A percentile compares a stretch with the other conserved stretches of the same genome.
Evolutionary conservation across 345 rosid genomes (phyloP).

Genomic region (Triadica sebifera): DNA sequence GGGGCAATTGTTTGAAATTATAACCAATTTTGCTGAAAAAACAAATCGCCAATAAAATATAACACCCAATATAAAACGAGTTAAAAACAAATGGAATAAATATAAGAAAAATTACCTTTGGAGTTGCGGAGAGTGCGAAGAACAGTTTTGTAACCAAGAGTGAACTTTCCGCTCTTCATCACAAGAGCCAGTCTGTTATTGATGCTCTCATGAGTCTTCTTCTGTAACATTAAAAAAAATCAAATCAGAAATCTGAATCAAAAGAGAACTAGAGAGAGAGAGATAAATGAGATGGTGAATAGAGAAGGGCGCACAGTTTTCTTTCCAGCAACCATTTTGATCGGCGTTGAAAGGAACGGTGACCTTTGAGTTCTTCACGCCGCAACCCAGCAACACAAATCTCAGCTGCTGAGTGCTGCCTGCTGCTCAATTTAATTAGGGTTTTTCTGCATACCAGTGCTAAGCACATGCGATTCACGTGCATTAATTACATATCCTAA

Average conservation of each 20-base stretch:
- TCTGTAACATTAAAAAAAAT: constrained; percentile 24
- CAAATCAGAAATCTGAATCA: not conserved
- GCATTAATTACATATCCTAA: no score
- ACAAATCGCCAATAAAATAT: no score
- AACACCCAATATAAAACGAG: not conserved
- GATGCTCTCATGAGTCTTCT: constrained; percentile 65
- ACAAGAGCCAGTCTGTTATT: constrained; percentile 56
- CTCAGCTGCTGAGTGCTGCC: no score
- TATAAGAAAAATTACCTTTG: constrained; percentile 29
- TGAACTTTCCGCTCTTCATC: constrained; percentile 60
- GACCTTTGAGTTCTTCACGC: no score
- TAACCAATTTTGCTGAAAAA: constrained; percentile 44
- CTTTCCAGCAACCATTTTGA: constrained; percentile 10
- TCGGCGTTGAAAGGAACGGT: no score
- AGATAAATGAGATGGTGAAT: no score
- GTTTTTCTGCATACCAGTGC: no score
- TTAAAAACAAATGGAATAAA: no score
- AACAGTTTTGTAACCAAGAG: constrained; percentile 56
- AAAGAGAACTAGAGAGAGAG: not conserved
- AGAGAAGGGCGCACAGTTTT: not conserved
- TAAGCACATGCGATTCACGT: no score
- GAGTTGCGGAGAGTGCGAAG: constrained; percentile 49
- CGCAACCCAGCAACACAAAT: no score
- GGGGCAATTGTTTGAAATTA: constrained; percentile 61
- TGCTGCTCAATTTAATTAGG: no score